Base-by-base conservation (phyloP, 176 grass and related monocot genomes). In the Paspalum notatum region DNA sequence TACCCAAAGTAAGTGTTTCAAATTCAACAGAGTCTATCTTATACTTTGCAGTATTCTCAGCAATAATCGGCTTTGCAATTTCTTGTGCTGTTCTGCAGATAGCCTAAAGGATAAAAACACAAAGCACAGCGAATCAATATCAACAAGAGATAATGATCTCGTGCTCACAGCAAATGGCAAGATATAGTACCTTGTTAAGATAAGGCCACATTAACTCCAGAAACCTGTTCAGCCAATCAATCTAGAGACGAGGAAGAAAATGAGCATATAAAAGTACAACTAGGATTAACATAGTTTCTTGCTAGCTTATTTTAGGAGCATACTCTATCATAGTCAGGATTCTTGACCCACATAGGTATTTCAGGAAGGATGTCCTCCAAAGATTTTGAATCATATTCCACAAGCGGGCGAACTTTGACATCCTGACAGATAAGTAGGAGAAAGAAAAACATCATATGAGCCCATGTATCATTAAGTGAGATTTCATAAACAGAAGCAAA, bases 171-270 rank as follows among this genome's bases (percentile, higher is more conserved):
- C 39, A 63, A 48, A 65, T 25, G 20, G 72, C 37, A 75, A 80
- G 20, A 79, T 58, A 74, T 62, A 39, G 62, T 91, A 98, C 95
- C 90, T 99, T 95, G 68, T 99, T 65, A 7, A 99, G 88, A 84
- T 90, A 93, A 72, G 96, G 96, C 92, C 96, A 99, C 90, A 95
- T 95, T 67, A 89, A 49, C 74, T 93, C 96, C 43, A 95, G 12
- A 78, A 99, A 93, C 72, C 82, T 99, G 72, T 99, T 99, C 79
- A 99, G 71, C 96, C 96, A 99, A 91, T 92, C 96, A 89, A 99
- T 81, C 96, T 98, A 84, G 68, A n/a, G 18, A 76, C 74, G 15
- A 81, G 41, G 45, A 62, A 68, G 43, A 67, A 85, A 76, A 50
- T 54, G 48, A 76, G 77, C 67, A 80, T 47, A 18, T 44, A 57